Evolutionary conservation across 2,329 filamentous ascomycete genomes (phyloP).

Genomic region (Verticillium klebahnii): DNA sequence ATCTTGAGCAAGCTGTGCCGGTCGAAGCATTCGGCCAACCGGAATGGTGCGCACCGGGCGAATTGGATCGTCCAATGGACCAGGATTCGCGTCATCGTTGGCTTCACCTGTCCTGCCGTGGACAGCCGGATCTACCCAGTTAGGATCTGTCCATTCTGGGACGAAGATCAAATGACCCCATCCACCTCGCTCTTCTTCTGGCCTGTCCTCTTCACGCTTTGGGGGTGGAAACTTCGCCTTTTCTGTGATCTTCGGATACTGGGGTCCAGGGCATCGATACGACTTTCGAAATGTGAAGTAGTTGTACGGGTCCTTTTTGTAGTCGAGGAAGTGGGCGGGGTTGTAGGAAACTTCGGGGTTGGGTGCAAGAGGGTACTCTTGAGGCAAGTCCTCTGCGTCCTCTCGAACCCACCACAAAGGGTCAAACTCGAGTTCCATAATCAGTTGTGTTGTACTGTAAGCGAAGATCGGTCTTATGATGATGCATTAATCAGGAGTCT

Average conservation of each 20-base stretch:
- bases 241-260: neutral
- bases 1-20: constrained; percentile 15
- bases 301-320: neutral
- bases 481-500: neutral
- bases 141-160: constrained; percentile 21
- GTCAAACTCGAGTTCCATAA: no score
- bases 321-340: neutral
- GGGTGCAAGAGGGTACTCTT: neutral
- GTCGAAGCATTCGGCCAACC: neutral
- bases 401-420: no score
- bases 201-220: neutral
- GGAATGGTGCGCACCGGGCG: no score
- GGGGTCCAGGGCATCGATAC: neutral
- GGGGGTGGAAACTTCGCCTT: neutral
- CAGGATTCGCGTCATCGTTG: no score
- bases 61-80: no score
- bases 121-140: constrained; percentile 18
- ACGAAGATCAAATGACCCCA: constrained; percentile 11
- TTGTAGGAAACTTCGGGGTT: neutral
- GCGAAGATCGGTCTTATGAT: no score
- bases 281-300: neutral
- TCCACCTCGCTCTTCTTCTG: neutral
- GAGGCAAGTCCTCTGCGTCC: no score
- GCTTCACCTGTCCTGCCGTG: neutral
- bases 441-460: no score